Base-by-base conservation (phyloP, 2,329 filamentous ascomycete species). In the Colletotrichum plurivorum region DNA sequence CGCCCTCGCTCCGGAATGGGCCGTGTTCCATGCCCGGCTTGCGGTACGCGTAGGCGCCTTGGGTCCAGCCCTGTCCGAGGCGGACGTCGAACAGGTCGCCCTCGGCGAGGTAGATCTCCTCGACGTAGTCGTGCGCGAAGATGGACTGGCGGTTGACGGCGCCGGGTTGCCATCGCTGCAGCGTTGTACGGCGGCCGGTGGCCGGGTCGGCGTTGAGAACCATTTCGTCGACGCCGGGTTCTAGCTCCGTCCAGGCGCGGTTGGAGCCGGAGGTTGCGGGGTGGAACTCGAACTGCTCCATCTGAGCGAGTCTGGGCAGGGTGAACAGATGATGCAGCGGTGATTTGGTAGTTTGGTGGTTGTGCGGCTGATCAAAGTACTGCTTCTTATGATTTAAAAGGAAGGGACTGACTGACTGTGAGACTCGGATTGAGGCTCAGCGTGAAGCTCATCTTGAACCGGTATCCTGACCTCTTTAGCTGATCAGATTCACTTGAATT, bases 11-110 rank as follows among this genome's bases (percentile, higher is more conserved):
- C 62, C 69, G 71, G 66, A 81, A 82, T 13, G 79, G 80, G 0
- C 81, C 81, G 74, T 82, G 79, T 67, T 78, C 71, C 80, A 81
- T 82, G 10, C 79, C 79, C 15, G 80, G 79, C 56, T 78, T 75
- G 20, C 80, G 76, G 71, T 82, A 82, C 15, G 79, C 81, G 75
- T 82, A 82, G 4, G 78, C 75, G 45, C 80, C 79, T 55, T 76
- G 75, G 13, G 75, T 67, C 77, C 77, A 82, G 9, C 74, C 70
- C 59, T 76, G 71, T 18, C 63, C 69, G 9, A 80, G 73, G 16
- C 73, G 74, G 46, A 74, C 71, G 71, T 81, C 79, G 65, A 75
- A 75, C 60, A 82, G 66, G 48, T 78, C 78, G 15, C 79, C 79
- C 41, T 79, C 76, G 16, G 78, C 71, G 46, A 82, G 73, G 65